phyloP scores from a whole-genome alignment of 331 rosid genomes.

The Phaseolus coccineus region DNA sequence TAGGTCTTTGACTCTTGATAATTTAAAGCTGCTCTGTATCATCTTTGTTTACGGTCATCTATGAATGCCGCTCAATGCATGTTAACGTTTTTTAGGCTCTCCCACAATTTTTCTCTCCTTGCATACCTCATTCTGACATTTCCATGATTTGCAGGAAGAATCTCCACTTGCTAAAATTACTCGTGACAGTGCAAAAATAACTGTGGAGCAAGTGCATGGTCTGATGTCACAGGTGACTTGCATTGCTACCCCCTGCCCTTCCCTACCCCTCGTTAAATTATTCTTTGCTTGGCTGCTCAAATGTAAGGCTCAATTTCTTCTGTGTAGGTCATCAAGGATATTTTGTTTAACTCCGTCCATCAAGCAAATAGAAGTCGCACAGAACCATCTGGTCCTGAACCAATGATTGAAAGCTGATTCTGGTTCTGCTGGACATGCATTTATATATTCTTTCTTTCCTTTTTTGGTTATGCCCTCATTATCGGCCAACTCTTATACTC shows the following conservation, averaged over 20 bases:
- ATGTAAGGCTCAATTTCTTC: constrained; percentile 9
- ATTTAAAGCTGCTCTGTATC: constrained; percentile 22
- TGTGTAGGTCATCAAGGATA: constrained; percentile 87
- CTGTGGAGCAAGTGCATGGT: constrained; percentile 97
- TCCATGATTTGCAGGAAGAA: constrained; percentile 75
- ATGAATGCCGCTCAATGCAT: not conserved
- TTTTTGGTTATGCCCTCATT: constrained; percentile 11
- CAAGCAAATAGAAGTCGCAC: constrained; percentile 66
- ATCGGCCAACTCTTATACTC: constrained; percentile 23
- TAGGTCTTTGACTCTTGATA: not conserved
- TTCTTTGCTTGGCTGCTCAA: constrained; percentile 22
- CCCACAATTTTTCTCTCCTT: not conserved
- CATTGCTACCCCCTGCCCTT: not conserved
- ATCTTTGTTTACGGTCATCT: constrained; percentile 22
- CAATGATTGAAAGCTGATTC: constrained; percentile 89
- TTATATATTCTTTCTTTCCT: constrained; percentile 17
- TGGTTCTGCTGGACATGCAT: constrained; percentile 31
- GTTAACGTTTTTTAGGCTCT: not conserved
- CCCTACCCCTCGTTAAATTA: not conserved
- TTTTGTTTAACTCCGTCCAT: constrained; percentile 81
- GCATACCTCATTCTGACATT: constrained; percentile 22
- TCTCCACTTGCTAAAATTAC: constrained; percentile 88
- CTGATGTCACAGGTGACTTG: constrained; percentile 90
- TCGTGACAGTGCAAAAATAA: constrained; percentile 92
- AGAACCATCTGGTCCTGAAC: constrained; percentile 83